Conservation (phyloP, 345 rosid species). For the Aquilaria malaccensis region DNA sequence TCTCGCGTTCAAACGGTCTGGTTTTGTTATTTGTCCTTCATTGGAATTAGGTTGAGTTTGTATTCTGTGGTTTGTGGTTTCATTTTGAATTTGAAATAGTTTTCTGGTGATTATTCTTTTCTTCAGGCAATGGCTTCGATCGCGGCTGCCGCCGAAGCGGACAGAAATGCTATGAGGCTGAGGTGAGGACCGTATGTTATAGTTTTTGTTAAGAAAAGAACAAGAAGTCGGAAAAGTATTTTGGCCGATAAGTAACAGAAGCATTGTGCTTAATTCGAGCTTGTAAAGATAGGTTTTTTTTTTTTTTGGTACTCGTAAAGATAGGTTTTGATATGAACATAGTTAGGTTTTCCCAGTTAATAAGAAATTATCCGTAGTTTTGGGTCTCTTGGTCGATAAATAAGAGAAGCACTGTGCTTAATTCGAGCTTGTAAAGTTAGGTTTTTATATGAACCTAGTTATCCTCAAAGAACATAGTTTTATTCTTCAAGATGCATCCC, state of each 20-base stretch:
- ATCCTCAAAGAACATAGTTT: too few species aligned
- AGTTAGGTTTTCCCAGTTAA: not conserved
- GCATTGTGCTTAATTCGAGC: too few species aligned
- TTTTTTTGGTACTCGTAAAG: not conserved
- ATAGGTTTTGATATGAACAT: too few species aligned
- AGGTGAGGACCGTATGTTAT: slow-evolving; percentile 31
- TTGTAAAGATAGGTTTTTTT: not conserved
- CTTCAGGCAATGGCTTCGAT: slow-evolving; percentile 97
- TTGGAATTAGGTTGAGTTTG: not conserved
- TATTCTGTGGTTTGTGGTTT: not conserved
- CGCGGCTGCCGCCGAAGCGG: slow-evolving; percentile 77
- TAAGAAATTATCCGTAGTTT: too few species aligned
- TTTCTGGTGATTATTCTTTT: not conserved
- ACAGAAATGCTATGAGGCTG: slow-evolving; percentile 77
- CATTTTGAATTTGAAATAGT: not conserved
- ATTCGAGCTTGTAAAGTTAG: not conserved
- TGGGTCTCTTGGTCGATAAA: not conserved
- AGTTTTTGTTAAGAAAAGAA: too few species aligned
- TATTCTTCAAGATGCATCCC: too few species aligned
- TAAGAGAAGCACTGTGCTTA: not conserved
- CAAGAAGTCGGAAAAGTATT: too few species aligned
- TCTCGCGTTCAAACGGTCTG: slow-evolving; percentile 84
- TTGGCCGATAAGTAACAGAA: too few species aligned
- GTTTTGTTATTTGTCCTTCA: not conserved
- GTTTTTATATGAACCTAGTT: too few species aligned